These are phyloP conservation scores for Oenanthe javanica DNA, from an alignment of 140 eudicot genomes.

Conservation along the genomic window DNA sequence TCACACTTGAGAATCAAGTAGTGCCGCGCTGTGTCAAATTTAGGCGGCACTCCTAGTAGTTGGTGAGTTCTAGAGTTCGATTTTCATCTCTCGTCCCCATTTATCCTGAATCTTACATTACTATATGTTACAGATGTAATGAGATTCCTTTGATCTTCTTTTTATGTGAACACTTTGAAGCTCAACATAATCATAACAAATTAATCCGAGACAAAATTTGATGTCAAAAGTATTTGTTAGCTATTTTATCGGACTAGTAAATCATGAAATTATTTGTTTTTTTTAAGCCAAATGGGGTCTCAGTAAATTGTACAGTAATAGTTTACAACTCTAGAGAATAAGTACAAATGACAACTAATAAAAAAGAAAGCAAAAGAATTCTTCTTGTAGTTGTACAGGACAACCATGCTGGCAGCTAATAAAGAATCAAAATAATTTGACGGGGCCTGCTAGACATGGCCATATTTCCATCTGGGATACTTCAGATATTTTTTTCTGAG, in stretches of 20 bases:
- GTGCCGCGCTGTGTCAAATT: not conserved
- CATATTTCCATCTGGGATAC: not conserved
- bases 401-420: slow-evolving; percentile 3
- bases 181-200: not conserved
- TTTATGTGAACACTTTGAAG: not conserved
- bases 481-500: not conserved
- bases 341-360: not conserved
- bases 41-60: not conserved
- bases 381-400: slow-evolving; percentile 1
- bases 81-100: not conserved
- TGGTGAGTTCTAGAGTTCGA: not conserved
- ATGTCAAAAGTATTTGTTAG: not conserved
- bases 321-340: not conserved
- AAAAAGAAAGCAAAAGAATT: not conserved
- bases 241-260: not conserved
- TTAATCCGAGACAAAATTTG: too few relatives aligned
- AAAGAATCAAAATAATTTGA: slow-evolving; percentile 3
- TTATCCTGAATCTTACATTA: not conserved
- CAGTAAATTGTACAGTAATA: slow-evolving; percentile 1
- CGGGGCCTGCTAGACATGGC: not conserved
- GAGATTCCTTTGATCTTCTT: not conserved
- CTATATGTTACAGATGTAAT: not conserved
- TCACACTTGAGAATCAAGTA: not conserved
- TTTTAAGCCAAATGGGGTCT: not conserved
- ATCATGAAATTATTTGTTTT: too few relatives aligned